Percentiles rank a stretch among this genome's conserved stretches.
These are phyloP conservation scores for Solanum pennellii DNA, from an alignment of 257 asterid species.

Conservation along the genomic window DNA sequence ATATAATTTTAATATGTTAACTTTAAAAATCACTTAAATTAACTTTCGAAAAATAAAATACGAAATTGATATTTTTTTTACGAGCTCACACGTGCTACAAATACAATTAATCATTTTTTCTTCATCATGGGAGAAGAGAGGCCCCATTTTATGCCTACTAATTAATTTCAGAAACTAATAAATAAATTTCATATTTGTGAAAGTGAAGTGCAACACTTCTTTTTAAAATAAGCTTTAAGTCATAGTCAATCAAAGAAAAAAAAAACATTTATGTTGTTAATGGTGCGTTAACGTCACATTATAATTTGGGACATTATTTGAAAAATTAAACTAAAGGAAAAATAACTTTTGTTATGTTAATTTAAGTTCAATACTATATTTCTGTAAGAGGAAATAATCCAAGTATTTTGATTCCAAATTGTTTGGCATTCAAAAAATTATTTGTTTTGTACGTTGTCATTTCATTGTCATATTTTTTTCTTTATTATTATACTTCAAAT, in stretches of 20 bases:
- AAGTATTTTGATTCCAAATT: not conserved
- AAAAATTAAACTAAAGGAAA: not conserved
- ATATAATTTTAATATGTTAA: not conserved
- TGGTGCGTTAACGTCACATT: not conserved
- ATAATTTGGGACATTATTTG: not conserved
- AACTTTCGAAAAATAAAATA: not conserved
- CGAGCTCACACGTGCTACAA: not conserved
- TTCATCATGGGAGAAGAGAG: not conserved
- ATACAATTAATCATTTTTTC: not conserved
- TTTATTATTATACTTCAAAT: not conserved
- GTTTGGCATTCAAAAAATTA: not conserved
- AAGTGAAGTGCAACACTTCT: not conserved
- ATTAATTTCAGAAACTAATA: not conserved
- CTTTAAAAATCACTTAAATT: not conserved
- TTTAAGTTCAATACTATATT: not conserved
- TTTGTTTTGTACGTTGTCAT: not conserved
- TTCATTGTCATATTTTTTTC: not conserved
- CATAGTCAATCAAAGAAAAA: not conserved
- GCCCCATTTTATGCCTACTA: not conserved
- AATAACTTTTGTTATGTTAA: not conserved
- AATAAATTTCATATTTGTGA: not conserved
- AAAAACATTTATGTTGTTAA: not conserved
- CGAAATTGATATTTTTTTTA: not conserved
- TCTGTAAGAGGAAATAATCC: not conserved
- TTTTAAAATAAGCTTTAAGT: not conserved